Percentiles rank a stretch among this genome's conserved stretches.
Conservation (phyloP, 2,329 filamentous ascomycete species). For the Ophiosphaerella korrae region DNA sequence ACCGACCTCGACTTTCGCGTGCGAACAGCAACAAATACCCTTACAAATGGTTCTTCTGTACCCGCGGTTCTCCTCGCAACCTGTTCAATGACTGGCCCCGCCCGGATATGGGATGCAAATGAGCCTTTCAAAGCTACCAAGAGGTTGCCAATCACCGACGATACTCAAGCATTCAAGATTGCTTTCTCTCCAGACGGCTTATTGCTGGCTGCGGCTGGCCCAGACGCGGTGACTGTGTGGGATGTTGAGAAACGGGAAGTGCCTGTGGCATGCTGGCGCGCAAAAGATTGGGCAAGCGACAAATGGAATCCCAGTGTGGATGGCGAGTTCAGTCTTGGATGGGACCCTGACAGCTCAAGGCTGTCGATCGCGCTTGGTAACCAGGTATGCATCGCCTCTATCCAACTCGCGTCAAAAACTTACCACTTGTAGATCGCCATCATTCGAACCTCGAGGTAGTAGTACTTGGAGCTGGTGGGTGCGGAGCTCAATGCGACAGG, state of each 20-base stretch:
- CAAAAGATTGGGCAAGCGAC: constrained; percentile 28
- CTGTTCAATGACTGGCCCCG: constrained; percentile 48
- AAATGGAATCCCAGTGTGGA: constrained; percentile 42
- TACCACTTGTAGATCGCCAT: constrained; percentile 39
- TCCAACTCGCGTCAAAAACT: constrained; percentile 3
- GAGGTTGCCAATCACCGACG: constrained; percentile 35
- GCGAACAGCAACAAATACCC: constrained; percentile 14
- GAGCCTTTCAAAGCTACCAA: constrained; percentile 41
- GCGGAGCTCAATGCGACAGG: neutral
- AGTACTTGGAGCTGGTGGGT: constrained; percentile 7
- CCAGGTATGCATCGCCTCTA: constrained; percentile 31
- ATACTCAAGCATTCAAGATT: constrained; percentile 47
- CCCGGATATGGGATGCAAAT: constrained; percentile 49
- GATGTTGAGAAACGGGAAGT: constrained; percentile 41
- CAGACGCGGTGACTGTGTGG: constrained; percentile 54
- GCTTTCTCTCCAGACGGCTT: constrained; percentile 52
- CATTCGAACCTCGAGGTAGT: constrained; percentile 40
- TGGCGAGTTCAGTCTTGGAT: constrained; percentile 45
- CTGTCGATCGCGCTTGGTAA: constrained; percentile 46
- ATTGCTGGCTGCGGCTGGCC: constrained; percentile 51
- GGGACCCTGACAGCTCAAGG: constrained; percentile 47
- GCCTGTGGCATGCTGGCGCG: constrained; percentile 44
- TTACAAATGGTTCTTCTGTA: constrained; percentile 24
- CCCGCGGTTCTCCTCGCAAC: constrained; percentile 45
- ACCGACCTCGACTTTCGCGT: constrained; percentile 51